phyloP scores from a whole-genome alignment of 73 alveolate genomes.

The Uronychia binucleata region DNA sequence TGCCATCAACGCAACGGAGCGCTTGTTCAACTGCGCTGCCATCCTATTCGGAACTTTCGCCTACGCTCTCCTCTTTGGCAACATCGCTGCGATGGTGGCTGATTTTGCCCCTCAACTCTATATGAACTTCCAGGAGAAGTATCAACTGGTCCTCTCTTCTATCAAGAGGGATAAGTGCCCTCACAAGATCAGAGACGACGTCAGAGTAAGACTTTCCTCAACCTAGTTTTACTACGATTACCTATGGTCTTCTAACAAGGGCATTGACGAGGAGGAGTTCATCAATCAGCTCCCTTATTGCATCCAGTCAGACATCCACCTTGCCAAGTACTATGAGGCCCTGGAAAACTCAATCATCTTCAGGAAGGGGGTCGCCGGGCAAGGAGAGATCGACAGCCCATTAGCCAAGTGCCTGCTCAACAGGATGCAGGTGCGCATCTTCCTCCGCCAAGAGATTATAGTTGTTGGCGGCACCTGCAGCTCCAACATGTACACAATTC shows the following conservation, averaged over 20 bases:
- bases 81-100: conserved; percentile 51
- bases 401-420: conserved; percentile 39
- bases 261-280: conserved; percentile 32
- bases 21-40: conserved; percentile 43
- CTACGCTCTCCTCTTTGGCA: conserved; percentile 65
- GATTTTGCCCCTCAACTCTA: conserved; percentile 41
- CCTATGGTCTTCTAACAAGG: conserved; percentile 47
- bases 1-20: conserved; percentile 40
- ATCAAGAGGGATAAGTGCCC: conserved; percentile 15
- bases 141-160: conserved; percentile 25
- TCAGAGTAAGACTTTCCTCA: neutral
- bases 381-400: conserved; percentile 27
- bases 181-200: neutral
- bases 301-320: conserved; percentile 30
- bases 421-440: conserved; percentile 31
- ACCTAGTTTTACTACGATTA: conserved; percentile 43
- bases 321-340: conserved; percentile 47
- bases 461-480: conserved; percentile 59
- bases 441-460: conserved; percentile 48
- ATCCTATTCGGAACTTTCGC: conserved; percentile 40
- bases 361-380: conserved; percentile 2
- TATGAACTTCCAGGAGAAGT: conserved; percentile 34
- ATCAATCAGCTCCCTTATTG: conserved; percentile 28
- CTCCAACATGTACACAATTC: conserved; percentile 33
- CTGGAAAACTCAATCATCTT: conserved; percentile 35